Evolutionary conservation across 345 rosid species (phyloP).

Genomic region (Corchorus capsularis): DNA sequence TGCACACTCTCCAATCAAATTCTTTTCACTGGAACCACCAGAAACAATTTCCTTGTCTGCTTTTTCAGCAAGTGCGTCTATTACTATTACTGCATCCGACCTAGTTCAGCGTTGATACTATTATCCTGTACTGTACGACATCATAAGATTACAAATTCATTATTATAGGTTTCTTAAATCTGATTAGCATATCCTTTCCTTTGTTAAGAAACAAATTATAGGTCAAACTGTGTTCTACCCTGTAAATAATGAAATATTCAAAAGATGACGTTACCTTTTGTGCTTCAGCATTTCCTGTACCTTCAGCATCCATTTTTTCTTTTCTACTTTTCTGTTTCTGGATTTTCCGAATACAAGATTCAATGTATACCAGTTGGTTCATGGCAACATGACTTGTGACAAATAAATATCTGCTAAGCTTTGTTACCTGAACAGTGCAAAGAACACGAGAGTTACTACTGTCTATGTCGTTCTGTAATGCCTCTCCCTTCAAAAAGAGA

Average conservation of each 20-base stretch:
- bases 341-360: constrained; percentile 90
- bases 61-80: constrained; percentile 83
- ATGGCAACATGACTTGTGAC: constrained; percentile 86
- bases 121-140: constrained; percentile 66
- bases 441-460: constrained; percentile 30
- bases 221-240: neutral
- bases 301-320: constrained; percentile 46
- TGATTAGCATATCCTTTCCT: constrained; percentile 2
- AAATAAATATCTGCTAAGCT: constrained; percentile 83
- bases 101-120: constrained; percentile 88
- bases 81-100: constrained; percentile 82
- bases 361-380: constrained; percentile 94
- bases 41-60: constrained; percentile 91
- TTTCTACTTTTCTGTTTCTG: constrained; percentile 73
- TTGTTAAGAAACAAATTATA: constrained; percentile 6
- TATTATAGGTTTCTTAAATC: neutral
- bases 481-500: constrained; percentile 64
- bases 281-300: constrained; percentile 26
- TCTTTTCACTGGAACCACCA: constrained; percentile 56
- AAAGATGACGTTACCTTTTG: constrained; percentile 41
- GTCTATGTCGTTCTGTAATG: constrained; percentile 44
- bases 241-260: neutral
- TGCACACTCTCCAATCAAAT: constrained; percentile 81
- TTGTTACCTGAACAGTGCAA: constrained; percentile 66
- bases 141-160: constrained; percentile 16